Percentiles rank a stretch among this genome's conserved stretches.
phyloP scores from a whole-genome alignment of 345 rosid species.

The Salix purpurea region DNA sequence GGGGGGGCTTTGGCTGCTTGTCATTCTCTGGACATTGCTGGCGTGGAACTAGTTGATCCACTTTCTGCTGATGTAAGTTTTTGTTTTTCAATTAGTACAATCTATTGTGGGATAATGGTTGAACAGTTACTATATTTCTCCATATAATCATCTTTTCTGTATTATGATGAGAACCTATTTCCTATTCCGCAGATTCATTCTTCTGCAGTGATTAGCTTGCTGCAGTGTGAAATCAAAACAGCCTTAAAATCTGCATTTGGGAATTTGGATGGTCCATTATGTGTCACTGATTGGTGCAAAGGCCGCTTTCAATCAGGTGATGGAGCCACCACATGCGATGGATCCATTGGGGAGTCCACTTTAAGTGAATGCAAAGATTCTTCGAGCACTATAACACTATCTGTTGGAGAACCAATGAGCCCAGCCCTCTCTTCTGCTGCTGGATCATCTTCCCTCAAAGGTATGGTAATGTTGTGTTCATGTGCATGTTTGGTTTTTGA shows the following conservation, averaged over 20 bases:
- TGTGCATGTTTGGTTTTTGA: conserved; percentile 4
- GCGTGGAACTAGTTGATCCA: conserved; percentile 89
- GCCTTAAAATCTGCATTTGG: conserved; percentile 88
- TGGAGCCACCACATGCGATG: conserved; percentile 54
- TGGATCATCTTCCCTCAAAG: conserved; percentile 52
- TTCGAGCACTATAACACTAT: conserved; percentile 38
- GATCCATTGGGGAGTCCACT: conserved; percentile 70
- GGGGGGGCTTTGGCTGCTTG: conserved; percentile 95
- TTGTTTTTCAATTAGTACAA: conserved; percentile 10
- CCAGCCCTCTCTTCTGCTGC: conserved; percentile 53
- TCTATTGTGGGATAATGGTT: conserved; percentile 9
- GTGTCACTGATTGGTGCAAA: conserved; percentile 92
- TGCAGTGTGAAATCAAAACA: conserved; percentile 80
- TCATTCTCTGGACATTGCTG: conserved; percentile 92
- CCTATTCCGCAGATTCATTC: conserved; percentile 60
- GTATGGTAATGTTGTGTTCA: conserved; percentile 24
- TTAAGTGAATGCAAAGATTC: conserved; percentile 67
- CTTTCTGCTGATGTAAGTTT: conserved; percentile 86
- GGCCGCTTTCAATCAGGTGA: conserved; percentile 69
- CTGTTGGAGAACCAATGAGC: conserved; percentile 57
- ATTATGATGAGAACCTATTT: conserved; percentile 2
- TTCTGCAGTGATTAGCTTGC: conserved; percentile 73
- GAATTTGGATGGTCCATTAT: conserved; percentile 81
- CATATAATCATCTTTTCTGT: background rate
- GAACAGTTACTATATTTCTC: background rate